phyloP scores from a whole-genome alignment of 75 land plant species.

The Picea glauca region DNA sequence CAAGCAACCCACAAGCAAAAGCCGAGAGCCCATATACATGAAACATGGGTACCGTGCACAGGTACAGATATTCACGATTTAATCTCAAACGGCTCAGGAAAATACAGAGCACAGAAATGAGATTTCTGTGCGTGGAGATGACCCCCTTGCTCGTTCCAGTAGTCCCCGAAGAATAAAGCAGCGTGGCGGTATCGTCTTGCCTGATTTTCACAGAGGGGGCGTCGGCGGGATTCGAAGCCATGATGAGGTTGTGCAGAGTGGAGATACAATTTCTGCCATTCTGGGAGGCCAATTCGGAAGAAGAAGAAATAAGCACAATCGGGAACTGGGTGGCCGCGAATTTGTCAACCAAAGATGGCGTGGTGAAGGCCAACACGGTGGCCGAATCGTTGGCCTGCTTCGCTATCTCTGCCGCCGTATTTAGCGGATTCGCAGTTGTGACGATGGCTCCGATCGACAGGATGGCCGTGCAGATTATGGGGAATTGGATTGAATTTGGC shows the following conservation, averaged over 20 bases:
- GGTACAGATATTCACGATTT: constrained; percentile 10
- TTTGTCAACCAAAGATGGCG: constrained; percentile 25
- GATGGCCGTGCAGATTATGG: constrained; percentile 47
- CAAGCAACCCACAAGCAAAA: constrained; percentile 28
- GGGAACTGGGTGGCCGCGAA: constrained; percentile 20
- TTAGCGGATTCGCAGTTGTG: constrained; percentile 70
- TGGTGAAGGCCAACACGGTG: constrained; percentile 22
- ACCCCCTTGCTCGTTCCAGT: constrained; percentile 34
- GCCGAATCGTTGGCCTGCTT: constrained; percentile 46
- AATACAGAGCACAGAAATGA: constrained; percentile 10
- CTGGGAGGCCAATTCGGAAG: constrained; percentile 11
- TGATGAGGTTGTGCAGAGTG: constrained; percentile 16
- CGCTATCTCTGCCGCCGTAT: constrained; percentile 54
- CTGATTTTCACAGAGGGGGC: constrained; percentile 5
- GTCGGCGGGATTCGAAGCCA: background rate
- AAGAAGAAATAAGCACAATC: constrained; percentile 17
- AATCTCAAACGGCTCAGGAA: background rate
- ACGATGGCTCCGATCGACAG: constrained; percentile 55
- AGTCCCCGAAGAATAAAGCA: constrained; percentile 32
- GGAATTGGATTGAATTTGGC: constrained; percentile 58
- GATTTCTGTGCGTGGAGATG: constrained; percentile 19
- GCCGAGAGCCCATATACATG: constrained; percentile 57
- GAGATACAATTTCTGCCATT: constrained; percentile 17
- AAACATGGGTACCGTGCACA: constrained; percentile 51
- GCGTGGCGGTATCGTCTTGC: constrained; percentile 19